Base-by-base conservation (phyloP, 83 land plant genomes). In the Larix sibirica region DNA sequence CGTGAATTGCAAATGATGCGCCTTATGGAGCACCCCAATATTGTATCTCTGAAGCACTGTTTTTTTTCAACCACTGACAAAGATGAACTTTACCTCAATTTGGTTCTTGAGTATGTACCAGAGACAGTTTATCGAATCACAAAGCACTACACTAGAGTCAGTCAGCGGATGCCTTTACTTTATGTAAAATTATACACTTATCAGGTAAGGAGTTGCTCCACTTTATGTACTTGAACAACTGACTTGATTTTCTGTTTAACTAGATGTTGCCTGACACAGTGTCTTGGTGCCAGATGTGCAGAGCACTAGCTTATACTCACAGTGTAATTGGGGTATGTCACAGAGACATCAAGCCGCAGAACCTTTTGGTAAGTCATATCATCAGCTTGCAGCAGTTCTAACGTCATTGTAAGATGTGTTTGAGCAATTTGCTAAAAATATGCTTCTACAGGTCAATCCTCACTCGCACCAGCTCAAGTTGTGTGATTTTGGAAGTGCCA, bases 271-370 rank as follows among this genome's bases (percentile, higher is more conserved):
- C 54, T 73, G 77, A 73, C 13, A 23, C 56, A 42, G 42, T 40
- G 44, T 60, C 24, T 83, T 79, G 50, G 40, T 38, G 82, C 42
- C 89, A 94, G 96, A 88, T 94, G 66, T 94, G 94, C 82, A 86
- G 95, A 66, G 92, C 93, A 14, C 59, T 94, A 83, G 96, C 96
- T 36, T 94, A 92, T 71, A 90, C 92, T 56, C 95, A 94, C 69
- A 50, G 80, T 24, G 93, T 83, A 76, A 81, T 82, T 79, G 90
- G 89, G 21, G 91, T 92, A 76, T 94, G 96, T 69, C 96, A 94
- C 82, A 89, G 96, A 76, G 96, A 94, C 83, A 83, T 94, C 83
- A 94, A 94, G 83, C 96, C 96, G 65, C 96, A 94, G 81, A 94
- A 94, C 89, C 80, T 94, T 81, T 83, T 94, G 91, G 96, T 94